Evolutionary conservation across 331 rosid species (phyloP).

Genomic region (Erythrophleum ivorense): DNA sequence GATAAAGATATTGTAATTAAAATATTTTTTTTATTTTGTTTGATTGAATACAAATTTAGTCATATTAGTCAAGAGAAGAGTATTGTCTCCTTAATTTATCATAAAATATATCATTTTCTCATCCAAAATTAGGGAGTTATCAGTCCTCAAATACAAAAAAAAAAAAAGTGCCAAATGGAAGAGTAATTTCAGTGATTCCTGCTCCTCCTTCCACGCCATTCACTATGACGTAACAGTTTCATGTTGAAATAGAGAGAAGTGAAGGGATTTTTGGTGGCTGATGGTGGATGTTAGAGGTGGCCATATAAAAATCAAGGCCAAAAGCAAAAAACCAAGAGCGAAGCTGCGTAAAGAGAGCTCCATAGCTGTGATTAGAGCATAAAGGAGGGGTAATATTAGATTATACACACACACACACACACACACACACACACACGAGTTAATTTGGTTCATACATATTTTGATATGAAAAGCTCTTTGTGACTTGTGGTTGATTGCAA

Average conservation of each 20-base stretch:
- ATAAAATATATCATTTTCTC: too few relatives aligned
- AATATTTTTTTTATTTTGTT: too few relatives aligned
- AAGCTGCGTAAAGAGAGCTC: constrained; percentile 29
- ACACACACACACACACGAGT: background rate
- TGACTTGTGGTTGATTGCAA: background rate
- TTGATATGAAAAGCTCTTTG: too few relatives aligned
- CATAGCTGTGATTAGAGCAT: constrained; percentile 36
- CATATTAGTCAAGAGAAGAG: too few relatives aligned
- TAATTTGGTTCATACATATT: too few relatives aligned
- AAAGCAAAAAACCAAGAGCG: constrained; percentile 38
- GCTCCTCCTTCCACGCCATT: constrained; percentile 55
- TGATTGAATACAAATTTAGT: too few relatives aligned
- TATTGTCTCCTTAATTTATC: too few relatives aligned
- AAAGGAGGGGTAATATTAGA: background rate
- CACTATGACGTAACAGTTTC: constrained; percentile 61
- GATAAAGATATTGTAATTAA: too few relatives aligned
- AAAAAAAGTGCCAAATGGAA: constrained; percentile 59
- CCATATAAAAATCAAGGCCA: constrained; percentile 35
- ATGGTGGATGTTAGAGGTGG: constrained; percentile 30
- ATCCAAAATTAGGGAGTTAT: too few relatives aligned
- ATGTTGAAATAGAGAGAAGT: constrained; percentile 65
- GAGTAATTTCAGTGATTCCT: constrained; percentile 50
- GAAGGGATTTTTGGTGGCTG: constrained; percentile 57
- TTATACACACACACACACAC: too few relatives aligned
- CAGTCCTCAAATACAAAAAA: constrained; percentile 66